These are phyloP conservation scores for Xylaria sp. DNA, from an alignment of 2,329 filamentous ascomycete species.

Conservation along the genomic window DNA sequence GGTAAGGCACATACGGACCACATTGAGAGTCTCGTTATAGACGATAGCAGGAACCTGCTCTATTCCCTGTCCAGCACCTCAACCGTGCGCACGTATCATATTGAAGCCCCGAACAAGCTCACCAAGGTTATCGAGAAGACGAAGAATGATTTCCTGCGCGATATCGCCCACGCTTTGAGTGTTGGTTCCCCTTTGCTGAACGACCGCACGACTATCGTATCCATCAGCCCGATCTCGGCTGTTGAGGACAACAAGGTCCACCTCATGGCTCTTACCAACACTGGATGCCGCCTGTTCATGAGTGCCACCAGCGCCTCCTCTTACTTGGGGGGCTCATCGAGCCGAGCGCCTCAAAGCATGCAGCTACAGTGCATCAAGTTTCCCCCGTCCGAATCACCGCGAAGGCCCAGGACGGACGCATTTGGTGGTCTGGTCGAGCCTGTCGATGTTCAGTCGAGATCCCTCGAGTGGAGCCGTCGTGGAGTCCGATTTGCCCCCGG, in stretches of 20 bases:
- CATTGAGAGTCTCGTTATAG: conserved; percentile 79
- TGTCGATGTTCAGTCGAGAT: conserved; percentile 51
- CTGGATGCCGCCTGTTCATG: conserved; percentile 88
- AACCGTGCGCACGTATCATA: conserved; percentile 88
- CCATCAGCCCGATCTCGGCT: conserved; percentile 81
- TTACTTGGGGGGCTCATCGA: conserved; percentile 64
- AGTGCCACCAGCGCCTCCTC: conserved; percentile 82
- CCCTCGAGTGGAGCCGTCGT: conserved; percentile 52
- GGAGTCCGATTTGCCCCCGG: conserved; percentile 77
- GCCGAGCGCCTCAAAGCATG: conserved; percentile 84
- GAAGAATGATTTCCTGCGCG: conserved; percentile 61
- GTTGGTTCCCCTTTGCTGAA: conserved; percentile 71
- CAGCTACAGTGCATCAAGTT: conserved; percentile 97
- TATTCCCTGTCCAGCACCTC: conserved; percentile 90
- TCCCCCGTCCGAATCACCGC: conserved; percentile 62
- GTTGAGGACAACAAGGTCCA: conserved; percentile 81
- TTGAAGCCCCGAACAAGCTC: conserved; percentile 67
- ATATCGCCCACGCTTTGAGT: conserved; percentile 82
- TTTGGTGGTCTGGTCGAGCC: conserved; percentile 42
- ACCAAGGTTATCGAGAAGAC: conserved; percentile 68
- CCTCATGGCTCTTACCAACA: conserved; percentile 86
- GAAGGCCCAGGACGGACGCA: conserved; percentile 25
- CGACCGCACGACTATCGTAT: conserved; percentile 72
- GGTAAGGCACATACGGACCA: conserved; percentile 59
- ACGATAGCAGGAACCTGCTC: conserved; percentile 84